Evolutionary conservation across 768 basidiomycete genomes (phyloP).

Genomic region (Leucocoprinus leucothites): DNA sequence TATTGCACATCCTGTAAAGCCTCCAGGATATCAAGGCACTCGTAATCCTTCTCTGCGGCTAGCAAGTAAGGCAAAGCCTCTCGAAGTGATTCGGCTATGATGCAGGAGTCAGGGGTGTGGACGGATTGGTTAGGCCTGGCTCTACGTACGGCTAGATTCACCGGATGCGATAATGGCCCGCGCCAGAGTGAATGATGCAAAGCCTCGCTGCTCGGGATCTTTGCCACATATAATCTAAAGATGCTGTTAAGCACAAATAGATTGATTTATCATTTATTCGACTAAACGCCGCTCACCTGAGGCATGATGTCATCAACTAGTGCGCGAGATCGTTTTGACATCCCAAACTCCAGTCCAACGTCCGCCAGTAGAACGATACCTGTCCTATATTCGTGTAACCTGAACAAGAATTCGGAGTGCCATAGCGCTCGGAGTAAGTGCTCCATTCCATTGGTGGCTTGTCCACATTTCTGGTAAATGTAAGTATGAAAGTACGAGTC

Average conservation of each 20-base stretch:
- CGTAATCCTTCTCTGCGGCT: conserved; percentile 67
- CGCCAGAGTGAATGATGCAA: conserved; percentile 70
- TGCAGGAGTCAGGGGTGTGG: not conserved
- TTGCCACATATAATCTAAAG: conserved; percentile 63
- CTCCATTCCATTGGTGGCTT: conserved; percentile 60
- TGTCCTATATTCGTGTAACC: conserved; percentile 63
- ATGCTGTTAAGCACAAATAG: not conserved
- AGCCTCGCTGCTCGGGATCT: conserved; percentile 74
- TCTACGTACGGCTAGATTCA: conserved; percentile 39
- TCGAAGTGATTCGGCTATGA: conserved; percentile 38
- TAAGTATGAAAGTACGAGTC: conserved; percentile 20
- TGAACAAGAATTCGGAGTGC: conserved; percentile 77
- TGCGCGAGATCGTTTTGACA: conserved; percentile 60
- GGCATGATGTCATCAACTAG: conserved; percentile 81
- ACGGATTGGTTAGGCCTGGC: not conserved
- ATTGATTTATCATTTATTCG: too few species aligned
- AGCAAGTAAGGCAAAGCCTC: conserved; percentile 61
- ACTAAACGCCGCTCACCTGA: conserved; percentile 45
- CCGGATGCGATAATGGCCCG: conserved; percentile 69
- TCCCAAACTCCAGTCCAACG: conserved; percentile 71
- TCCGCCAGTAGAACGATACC: conserved; percentile 76
- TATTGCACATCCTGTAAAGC: conserved; percentile 71
- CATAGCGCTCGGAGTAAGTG: conserved; percentile 70
- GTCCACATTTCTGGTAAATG: conserved; percentile 55
- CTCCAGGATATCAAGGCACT: conserved; percentile 51